Conservation (phyloP, 208 protist genomes). For the Naegleria lovaniensis region DNA sequence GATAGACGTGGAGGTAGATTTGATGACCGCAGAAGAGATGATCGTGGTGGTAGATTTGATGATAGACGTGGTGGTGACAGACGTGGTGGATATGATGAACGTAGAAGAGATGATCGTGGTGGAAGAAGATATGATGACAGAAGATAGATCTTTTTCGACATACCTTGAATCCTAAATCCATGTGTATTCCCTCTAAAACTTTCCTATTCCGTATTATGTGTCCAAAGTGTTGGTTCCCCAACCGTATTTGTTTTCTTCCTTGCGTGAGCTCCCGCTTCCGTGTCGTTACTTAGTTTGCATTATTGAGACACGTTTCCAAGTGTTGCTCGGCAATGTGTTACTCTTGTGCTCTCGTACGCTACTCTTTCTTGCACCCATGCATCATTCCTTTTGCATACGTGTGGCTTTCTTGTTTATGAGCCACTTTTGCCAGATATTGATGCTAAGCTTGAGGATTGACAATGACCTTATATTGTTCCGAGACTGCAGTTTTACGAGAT, state of each 20-base stretch:
- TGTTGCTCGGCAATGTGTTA: too few relatives aligned
- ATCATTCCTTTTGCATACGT: too few relatives aligned
- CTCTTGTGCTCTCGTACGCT: too few relatives aligned
- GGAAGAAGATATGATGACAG: neutral
- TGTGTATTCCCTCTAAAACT: neutral
- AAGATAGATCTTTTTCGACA: neutral
- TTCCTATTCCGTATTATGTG: neutral
- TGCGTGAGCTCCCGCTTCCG: neutral
- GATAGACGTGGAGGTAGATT: neutral
- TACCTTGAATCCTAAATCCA: neutral
- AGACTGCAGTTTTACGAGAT: too few relatives aligned
- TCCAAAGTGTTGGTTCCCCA: neutral
- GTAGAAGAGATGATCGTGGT: neutral
- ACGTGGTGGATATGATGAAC: neutral
- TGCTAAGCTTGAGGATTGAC: too few relatives aligned
- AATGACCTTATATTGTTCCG: too few relatives aligned
- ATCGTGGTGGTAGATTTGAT: neutral
- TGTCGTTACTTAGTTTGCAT: too few relatives aligned
- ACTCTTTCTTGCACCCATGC: too few relatives aligned
- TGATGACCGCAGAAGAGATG: neutral
- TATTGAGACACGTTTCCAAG: too few relatives aligned
- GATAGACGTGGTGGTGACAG: neutral
- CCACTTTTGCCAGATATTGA: too few relatives aligned
- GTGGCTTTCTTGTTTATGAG: too few relatives aligned
- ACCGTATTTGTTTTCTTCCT: neutral